Evolutionary conservation across 1,284 basidiomycete species (phyloP).

Genomic region (Veloporphyrellus conicus): DNA sequence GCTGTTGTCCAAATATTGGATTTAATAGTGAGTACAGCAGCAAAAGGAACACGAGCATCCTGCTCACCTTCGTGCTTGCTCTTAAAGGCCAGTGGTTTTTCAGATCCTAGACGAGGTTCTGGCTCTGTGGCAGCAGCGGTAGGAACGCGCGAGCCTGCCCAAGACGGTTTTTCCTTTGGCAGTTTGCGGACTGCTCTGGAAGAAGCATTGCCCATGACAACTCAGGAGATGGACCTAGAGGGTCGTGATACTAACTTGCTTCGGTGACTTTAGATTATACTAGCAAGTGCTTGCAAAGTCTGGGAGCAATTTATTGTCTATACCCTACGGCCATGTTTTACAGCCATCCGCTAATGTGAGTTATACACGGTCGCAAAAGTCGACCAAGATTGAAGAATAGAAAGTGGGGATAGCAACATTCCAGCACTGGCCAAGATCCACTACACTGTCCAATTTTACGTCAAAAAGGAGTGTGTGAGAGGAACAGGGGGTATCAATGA

Average conservation of each 20-base stretch:
- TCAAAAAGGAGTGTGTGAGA: conserved; percentile 28
- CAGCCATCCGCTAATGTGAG: conserved; percentile 38
- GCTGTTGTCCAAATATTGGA: conserved; percentile 37
- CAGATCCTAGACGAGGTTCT: conserved; percentile 11
- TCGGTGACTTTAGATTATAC: neutral
- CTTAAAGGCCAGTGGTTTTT: conserved; percentile 46
- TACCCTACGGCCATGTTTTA: conserved; percentile 36
- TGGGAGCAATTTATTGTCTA: conserved; percentile 35
- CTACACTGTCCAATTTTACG: conserved; percentile 23
- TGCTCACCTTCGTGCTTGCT: conserved; percentile 48
- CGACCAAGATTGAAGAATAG: conserved; percentile 32
- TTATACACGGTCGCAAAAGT: conserved; percentile 37
- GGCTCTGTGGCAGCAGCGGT: conserved; percentile 13
- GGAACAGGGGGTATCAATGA: conserved; percentile 29
- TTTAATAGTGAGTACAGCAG: too few species aligned
- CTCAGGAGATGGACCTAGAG: neutral
- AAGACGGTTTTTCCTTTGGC: conserved; percentile 51
- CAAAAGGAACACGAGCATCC: too few species aligned
- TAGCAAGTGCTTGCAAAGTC: neutral
- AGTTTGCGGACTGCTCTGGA: conserved; percentile 67
- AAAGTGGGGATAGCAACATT: conserved; percentile 33
- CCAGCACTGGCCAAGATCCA: conserved; percentile 34
- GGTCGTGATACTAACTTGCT: too few species aligned
- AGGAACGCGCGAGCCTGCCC: conserved; percentile 51
- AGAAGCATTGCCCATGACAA: conserved; percentile 60